These are phyloP conservation scores for Kwoniella pini DNA, from an alignment of 768 basidiomycete genomes.

Conservation along the genomic window DNA sequence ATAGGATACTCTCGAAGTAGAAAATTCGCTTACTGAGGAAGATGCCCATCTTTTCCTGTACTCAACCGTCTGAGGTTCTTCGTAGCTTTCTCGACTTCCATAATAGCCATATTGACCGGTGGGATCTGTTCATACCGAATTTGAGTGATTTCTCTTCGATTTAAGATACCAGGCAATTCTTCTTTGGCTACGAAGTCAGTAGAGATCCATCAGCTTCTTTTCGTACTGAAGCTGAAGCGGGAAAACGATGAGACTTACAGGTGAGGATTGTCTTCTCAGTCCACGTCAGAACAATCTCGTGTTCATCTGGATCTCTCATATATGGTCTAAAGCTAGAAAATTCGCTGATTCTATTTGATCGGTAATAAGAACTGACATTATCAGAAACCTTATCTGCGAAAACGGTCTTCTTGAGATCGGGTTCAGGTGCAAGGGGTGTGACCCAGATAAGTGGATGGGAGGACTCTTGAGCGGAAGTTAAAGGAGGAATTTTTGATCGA, in stretches of 20 bases:
- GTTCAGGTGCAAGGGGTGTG: conserved; percentile 79
- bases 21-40: conserved; percentile 29
- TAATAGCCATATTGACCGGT: conserved; percentile 77
- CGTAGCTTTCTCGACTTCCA: conserved; percentile 77
- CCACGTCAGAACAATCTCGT: conserved; percentile 59
- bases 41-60: conserved; percentile 13
- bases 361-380: conserved; percentile 79
- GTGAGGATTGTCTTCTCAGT: conserved; percentile 70
- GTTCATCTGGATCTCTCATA: conserved; percentile 65
- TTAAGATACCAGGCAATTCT: conserved; percentile 72
- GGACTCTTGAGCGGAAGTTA: conserved; percentile 76
- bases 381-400: conserved; percentile 82
- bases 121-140: conserved; percentile 74
- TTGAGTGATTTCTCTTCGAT: conserved; percentile 80
- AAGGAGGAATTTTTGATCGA: conserved; percentile 71
- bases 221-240: conserved; percentile 29
- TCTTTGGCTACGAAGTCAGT: conserved; percentile 32
- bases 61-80: conserved; percentile 50
- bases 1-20: not conserved
- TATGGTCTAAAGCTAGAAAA: conserved; percentile 75
- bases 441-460: conserved; percentile 85
- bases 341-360: conserved; percentile 78
- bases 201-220: not conserved
- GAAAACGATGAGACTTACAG: conserved; percentile 26
- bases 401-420: conserved; percentile 71